Conservation (phyloP, 2,329 filamentous ascomycete species). For the Dactylellina cionopaga region DNA sequence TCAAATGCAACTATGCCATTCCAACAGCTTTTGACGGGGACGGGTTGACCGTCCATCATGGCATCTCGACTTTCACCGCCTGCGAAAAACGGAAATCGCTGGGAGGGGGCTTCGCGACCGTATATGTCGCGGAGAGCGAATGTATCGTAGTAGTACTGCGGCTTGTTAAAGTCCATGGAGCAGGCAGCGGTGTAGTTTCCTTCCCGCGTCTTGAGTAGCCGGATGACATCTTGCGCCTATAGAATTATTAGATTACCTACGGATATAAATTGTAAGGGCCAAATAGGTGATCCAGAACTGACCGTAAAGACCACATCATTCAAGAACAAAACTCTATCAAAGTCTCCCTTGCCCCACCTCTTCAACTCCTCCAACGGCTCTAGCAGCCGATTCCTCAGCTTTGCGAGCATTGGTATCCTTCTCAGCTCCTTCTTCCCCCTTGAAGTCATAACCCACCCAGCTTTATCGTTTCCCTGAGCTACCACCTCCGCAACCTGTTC, state of each 20-base stretch:
- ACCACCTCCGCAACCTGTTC: constrained; percentile 65
- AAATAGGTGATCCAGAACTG: constrained; percentile 55
- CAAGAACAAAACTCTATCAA: constrained; percentile 71
- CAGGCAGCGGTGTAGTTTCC: constrained; percentile 72
- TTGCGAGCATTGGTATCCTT: constrained; percentile 75
- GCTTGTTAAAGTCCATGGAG: constrained; percentile 69
- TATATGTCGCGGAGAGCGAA: constrained; percentile 70
- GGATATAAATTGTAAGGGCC: not conserved
- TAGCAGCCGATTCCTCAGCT: constrained; percentile 72
- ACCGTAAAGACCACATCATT: constrained; percentile 73
- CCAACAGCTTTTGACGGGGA: constrained; percentile 74
- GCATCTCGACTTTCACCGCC: constrained; percentile 66
- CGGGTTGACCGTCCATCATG: constrained; percentile 66
- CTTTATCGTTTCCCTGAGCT: constrained; percentile 52
- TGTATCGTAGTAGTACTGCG: constrained; percentile 70
- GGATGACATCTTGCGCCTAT: constrained; percentile 68
- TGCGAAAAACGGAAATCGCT: constrained; percentile 71
- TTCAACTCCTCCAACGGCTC: constrained; percentile 68
- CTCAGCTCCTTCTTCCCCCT: constrained; percentile 68
- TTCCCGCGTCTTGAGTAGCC: constrained; percentile 68
- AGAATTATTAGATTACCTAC: not conserved
- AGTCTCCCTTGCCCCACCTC: constrained; percentile 57
- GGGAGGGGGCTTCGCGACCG: constrained; percentile 66
- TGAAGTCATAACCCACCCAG: constrained; percentile 73
- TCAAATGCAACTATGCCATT: constrained; percentile 71